Base-by-base conservation (phyloP, 1,284 basidiomycete genomes). In the Apiotrichum brassicae region DNA sequence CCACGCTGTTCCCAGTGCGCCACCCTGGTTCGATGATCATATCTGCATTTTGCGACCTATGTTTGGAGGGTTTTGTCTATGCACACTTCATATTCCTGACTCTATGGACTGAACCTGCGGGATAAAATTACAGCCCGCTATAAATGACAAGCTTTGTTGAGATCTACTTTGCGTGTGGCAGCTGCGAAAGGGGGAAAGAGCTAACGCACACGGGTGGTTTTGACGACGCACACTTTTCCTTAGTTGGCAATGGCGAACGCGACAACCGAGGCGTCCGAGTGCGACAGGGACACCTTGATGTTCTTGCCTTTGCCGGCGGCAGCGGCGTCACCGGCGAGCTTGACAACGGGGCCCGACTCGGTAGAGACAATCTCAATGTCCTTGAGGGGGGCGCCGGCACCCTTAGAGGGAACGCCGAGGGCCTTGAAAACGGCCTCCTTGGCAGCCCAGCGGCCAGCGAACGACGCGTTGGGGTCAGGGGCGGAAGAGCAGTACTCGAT, bases 401-500 rank as follows among this genome's bases (percentile, higher is more conserved):
- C 95, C 74, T 92, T 87, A 6, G 88, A 92, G 19, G 83, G 77
- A 35, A 93, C 85, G 28, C 88, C 87, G 14, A 98, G 81, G n/a
- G 91, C 87, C 77, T 98, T 98, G 84, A 98, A 97, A 53, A 93
- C 87, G 12, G 93, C 94, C 73, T 98, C 95, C 74, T 97, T 98
- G 43, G 91, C 93, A 41, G 84, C 88, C 92, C 95, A 98, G 58
- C 93, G 86, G 45, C 88, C 93, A 33, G 93, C 92, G 69, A 95
- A 93, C 9, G 93, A 97, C 4, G 94, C 86, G 1, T 81, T 75
- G 18, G 88, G 83, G 53, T 89, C 87, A 0, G 95, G 84, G 65
- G 97, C 91, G n/a, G 81, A 64, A 46, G 77, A 78, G 76, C 94
- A 97, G 78, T 97, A 97, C 14, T 79, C 75, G 61, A 86, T 81